Conservation (phyloP, 1,284 basidiomycete genomes). For the Puccinia sorghi region DNA sequence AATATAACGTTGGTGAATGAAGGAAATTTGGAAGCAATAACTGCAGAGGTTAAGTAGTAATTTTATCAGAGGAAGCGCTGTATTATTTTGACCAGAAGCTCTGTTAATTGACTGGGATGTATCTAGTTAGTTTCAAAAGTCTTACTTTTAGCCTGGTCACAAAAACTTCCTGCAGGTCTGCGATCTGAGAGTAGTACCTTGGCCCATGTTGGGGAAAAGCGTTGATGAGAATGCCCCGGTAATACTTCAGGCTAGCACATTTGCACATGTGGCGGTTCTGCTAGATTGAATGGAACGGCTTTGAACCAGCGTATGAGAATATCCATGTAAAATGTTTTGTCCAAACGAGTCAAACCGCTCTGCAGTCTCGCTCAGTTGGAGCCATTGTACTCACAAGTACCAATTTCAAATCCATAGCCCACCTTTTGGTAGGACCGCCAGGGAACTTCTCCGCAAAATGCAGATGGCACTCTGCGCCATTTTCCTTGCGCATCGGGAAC, state of each 20-base stretch:
- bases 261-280: neutral
- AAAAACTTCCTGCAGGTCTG: neutral
- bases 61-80: neutral
- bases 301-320: neutral
- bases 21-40: neutral
- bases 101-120: neutral
- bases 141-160: neutral
- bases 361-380: neutral
- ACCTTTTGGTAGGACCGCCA: no score
- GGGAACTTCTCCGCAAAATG: no score
- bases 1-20: neutral
- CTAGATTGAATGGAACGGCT: neutral
- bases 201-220: neutral
- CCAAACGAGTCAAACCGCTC: neutral
- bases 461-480: no score
- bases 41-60: neutral
- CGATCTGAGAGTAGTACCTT: constrained; percentile 11
- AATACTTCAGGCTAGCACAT: neutral
- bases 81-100: neutral
- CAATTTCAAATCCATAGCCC: no score
- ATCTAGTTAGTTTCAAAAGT: neutral
- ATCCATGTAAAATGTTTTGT: neutral
- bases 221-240: neutral
- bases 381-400: neutral
- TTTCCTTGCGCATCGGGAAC: no score